A percentile compares a stretch with the other conserved stretches of the same genome.
Evolutionary conservation across 441 rosid genomes (phyloP).

Genomic region (Pelargonium myrrhifolium): DNA sequence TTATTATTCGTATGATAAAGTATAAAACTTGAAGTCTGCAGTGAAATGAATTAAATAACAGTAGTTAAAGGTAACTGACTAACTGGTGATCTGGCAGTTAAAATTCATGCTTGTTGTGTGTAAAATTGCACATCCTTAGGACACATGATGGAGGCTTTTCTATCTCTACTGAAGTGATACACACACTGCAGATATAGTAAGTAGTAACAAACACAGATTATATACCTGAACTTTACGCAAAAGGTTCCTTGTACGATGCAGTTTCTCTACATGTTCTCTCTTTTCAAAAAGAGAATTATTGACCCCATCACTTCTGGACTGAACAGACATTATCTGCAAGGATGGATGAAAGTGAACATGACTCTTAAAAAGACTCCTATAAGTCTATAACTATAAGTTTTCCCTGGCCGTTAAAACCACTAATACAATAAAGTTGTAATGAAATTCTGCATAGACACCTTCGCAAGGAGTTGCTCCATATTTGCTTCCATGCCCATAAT

Average conservation of each 20-base stretch:
- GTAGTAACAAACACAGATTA: constrained; percentile 4
- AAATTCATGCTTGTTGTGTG: neutral
- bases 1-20: neutral
- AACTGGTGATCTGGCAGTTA: neutral
- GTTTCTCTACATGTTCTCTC: constrained; percentile 95
- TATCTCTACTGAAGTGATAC: neutral
- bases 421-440: neutral
- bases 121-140: neutral
- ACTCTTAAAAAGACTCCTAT: constrained; percentile 8
- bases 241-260: constrained; percentile 88
- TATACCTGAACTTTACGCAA: constrained; percentile 96
- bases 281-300: constrained; percentile 85
- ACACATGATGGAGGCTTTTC: neutral
- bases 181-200: neutral
- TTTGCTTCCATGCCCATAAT: constrained; percentile 94
- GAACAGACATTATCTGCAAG: constrained; percentile 85
- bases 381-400: neutral
- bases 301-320: constrained; percentile 94
- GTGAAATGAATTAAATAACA: neutral
- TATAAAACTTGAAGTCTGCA: neutral
- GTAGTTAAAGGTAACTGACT: neutral
- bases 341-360: constrained; percentile 11
- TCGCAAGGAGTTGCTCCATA: constrained; percentile 91
- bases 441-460: constrained; percentile 36
- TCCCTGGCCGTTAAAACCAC: neutral